Conservation (phyloP, 2,329 filamentous ascomycete species). For the Monilinia fructigena region DNA sequence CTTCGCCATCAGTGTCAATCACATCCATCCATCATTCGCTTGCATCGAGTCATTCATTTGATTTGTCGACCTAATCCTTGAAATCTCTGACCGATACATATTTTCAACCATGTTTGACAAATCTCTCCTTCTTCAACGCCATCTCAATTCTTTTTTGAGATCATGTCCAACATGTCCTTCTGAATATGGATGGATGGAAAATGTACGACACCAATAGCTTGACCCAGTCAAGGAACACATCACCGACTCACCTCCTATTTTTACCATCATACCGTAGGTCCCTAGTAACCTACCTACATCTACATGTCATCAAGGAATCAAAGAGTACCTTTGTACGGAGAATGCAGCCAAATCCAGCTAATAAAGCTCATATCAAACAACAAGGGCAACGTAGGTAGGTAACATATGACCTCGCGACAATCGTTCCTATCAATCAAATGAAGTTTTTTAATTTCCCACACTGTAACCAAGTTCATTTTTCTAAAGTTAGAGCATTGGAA, state of each 20-base stretch:
- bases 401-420: no score
- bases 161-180: not conserved
- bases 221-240: not conserved
- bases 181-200: not conserved
- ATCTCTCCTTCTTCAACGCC: not conserved
- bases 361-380: no score
- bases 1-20: not conserved
- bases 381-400: no score
- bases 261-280: not conserved
- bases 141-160: slow-evolving; percentile 10
- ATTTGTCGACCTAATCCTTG: not conserved
- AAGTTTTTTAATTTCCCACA: no score
- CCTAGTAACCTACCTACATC: no score
- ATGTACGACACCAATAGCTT: not conserved
- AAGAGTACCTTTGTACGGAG: no score
- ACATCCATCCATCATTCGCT: not conserved
- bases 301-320: no score
- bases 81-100: slow-evolving; percentile 1
- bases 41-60: not conserved
- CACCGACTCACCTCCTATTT: not conserved
- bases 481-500: no score
- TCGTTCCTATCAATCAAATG: no score
- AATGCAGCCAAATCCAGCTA: no score
- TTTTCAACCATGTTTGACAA: slow-evolving; percentile 1
- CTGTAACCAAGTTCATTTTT: no score